Percentiles rank a stretch among this genome's conserved stretches.
phyloP scores from a whole-genome alignment of 495 filamentous ascomycete genomes.

The Xylaria nigripes region DNA sequence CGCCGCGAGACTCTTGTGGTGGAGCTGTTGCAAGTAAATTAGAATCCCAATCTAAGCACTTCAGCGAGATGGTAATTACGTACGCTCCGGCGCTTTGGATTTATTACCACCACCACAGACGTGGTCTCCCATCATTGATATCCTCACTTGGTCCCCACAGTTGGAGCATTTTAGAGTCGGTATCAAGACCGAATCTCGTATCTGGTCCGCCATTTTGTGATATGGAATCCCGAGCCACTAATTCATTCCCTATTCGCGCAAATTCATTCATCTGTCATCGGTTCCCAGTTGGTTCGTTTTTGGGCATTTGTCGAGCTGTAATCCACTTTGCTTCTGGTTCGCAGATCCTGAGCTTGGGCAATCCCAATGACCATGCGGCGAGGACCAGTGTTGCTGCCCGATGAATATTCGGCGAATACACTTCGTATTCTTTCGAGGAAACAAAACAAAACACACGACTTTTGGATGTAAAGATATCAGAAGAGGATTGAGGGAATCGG shows the following conservation, averaged over 20 bases:
- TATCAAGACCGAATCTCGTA: constrained; percentile 62
- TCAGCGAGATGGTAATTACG: constrained; percentile 14
- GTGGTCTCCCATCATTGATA: constrained; percentile 89
- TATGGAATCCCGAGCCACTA: not conserved
- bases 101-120: constrained; percentile 44
- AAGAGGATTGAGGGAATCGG: not conserved
- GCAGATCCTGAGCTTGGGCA: not conserved
- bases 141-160: constrained; percentile 78
- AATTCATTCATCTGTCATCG: constrained; percentile 14
- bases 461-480: not conserved
- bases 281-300: constrained; percentile 2
- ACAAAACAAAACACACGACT: too few species aligned
- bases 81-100: constrained; percentile 31
- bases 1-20: constrained; percentile 28
- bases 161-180: constrained; percentile 93
- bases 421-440: not conserved
- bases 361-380: not conserved
- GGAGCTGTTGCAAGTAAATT: constrained; percentile 26
- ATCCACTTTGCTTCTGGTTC: constrained; percentile 2
- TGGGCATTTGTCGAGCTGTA: constrained; percentile 12
- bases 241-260: not conserved
- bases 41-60: not conserved
- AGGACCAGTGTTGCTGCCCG: not conserved
- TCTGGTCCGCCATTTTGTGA: constrained; percentile 37
- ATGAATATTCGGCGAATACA: not conserved